Evolutionary conservation across 768 basidiomycete genomes (phyloP).

Genomic region (Boletales sp.): DNA sequence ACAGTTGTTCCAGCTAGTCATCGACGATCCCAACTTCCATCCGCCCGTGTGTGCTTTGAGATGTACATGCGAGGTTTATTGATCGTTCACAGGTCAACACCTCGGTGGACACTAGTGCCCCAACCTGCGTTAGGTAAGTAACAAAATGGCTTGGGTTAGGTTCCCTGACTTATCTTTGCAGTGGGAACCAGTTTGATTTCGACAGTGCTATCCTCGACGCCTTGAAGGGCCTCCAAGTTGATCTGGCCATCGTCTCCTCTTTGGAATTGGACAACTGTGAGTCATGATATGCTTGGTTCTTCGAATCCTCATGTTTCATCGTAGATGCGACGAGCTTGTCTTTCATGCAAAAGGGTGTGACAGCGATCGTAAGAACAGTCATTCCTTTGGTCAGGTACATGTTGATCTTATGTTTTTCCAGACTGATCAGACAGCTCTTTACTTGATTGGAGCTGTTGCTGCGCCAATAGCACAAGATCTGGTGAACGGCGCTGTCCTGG

Average conservation of each 20-base stretch:
- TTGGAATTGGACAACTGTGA: conserved; percentile 67
- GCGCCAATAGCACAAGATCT: conserved; percentile 63
- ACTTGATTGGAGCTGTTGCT: conserved; percentile 68
- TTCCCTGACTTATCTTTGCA: conserved; percentile 23
- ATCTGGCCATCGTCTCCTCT: conserved; percentile 50
- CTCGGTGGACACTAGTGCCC: conserved; percentile 46
- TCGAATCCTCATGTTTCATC: conserved; percentile 2
- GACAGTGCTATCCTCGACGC: conserved; percentile 59
- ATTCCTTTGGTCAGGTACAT: not conserved
- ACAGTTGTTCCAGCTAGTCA: conserved; percentile 51
- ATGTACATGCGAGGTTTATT: not conserved
- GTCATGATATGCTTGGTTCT: conserved; percentile 11
- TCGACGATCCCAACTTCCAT: conserved; percentile 47
- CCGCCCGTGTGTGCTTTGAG: conserved; percentile 40
- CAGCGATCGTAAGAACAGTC: conserved; percentile 43
- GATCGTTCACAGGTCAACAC: conserved; percentile 44
- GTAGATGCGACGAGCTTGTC: conserved; percentile 52
- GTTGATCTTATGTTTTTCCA: conserved; percentile 20
- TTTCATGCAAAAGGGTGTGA: conserved; percentile 55
- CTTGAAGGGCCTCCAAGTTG: conserved; percentile 54
- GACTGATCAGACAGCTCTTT: conserved; percentile 62
- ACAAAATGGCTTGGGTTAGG: not conserved
- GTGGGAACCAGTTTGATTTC: conserved; percentile 65
- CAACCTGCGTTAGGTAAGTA: conserved; percentile 57
- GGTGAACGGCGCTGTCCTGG: conserved; percentile 52